Evolutionary conservation across 768 basidiomycete genomes (phyloP).

Genomic region (Cantharellus cinnabarinus): DNA sequence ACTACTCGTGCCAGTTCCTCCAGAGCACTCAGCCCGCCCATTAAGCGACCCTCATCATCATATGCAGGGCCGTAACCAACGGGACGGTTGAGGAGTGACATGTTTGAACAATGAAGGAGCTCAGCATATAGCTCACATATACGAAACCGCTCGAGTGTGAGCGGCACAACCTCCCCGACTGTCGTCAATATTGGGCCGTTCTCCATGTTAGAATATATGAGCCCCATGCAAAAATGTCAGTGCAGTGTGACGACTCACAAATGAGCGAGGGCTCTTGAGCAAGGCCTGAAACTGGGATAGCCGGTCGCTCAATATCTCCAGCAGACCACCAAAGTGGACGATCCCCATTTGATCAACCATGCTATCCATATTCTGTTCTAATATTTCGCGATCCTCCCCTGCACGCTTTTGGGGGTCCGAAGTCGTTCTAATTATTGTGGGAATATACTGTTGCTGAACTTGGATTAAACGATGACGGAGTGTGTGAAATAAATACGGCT

Average conservation of each 20-base stretch:
- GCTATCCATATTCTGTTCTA: constrained; percentile 56
- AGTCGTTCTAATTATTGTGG: constrained; percentile 18
- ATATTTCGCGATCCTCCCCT: constrained; percentile 35
- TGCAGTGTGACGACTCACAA: constrained; percentile 28
- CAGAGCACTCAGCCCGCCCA: constrained; percentile 67
- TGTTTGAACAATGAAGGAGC: constrained; percentile 91
- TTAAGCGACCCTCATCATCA: constrained; percentile 62
- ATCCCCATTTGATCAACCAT: constrained; percentile 75
- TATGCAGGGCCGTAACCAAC: constrained; percentile 49
- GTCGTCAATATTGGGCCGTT: constrained; percentile 50
- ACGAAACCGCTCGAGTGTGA: constrained; percentile 88
- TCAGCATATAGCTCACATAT: constrained; percentile 96
- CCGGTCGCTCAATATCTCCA: constrained; percentile 50
- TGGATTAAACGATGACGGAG: constrained; percentile 77
- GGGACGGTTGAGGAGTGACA: constrained; percentile 80
- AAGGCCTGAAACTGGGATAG: constrained; percentile 50
- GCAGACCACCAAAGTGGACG: constrained; percentile 69
- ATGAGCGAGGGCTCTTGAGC: constrained; percentile 50
- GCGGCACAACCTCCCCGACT: constrained; percentile 49
- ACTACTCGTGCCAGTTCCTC: constrained; percentile 80
- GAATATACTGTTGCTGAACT: constrained; percentile 42
- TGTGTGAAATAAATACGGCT: constrained; percentile 91
- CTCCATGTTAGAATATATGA: constrained; percentile 18
- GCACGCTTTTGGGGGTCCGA: constrained; percentile 19
- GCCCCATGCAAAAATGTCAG: background rate